These are phyloP conservation scores for Thinopyrum elongatum DNA, from an alignment of 176 grass and related monocot species.

Conservation along the genomic window DNA sequence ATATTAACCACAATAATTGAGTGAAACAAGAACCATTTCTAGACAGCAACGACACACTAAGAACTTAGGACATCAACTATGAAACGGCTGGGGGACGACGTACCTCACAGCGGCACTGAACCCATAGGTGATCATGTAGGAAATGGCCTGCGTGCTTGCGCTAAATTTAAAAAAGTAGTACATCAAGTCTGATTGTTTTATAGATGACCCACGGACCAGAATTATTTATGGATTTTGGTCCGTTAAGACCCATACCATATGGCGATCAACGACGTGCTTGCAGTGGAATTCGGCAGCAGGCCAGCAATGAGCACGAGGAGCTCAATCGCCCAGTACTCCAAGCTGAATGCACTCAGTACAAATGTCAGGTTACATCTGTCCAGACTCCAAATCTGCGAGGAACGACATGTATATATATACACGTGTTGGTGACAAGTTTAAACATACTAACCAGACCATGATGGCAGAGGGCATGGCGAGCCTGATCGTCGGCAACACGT, in stretches of 20 bases:
- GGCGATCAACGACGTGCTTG: constrained; percentile 82
- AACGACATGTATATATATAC: too few species aligned
- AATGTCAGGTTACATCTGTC: too few species aligned
- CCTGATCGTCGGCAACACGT: constrained; percentile 63
- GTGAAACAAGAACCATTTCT: too few species aligned
- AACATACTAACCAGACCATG: constrained; percentile 80
- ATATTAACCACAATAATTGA: too few species aligned
- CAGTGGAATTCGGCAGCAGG: constrained; percentile 66
- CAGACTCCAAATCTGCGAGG: not conserved
- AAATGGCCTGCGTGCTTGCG: constrained; percentile 67
- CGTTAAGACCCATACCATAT: constrained; percentile 55
- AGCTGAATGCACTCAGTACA: constrained; percentile 28
- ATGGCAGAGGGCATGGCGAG: constrained; percentile 75
- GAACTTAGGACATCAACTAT: too few species aligned
- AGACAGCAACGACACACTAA: not conserved
- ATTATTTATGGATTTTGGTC: too few species aligned
- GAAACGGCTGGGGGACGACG: too few species aligned
- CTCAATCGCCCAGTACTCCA: constrained; percentile 92
- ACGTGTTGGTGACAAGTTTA: too few species aligned
- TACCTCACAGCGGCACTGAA: constrained; percentile 87
- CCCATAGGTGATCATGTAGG: constrained; percentile 84
- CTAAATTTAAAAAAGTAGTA: constrained; percentile 22
- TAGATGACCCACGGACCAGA: too few species aligned
- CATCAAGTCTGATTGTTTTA: too few species aligned
- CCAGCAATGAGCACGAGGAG: constrained; percentile 81